These are phyloP conservation scores for Debaryomyces sp. DNA, from an alignment of 1,139 yeast species.

Conservation along the genomic window DNA sequence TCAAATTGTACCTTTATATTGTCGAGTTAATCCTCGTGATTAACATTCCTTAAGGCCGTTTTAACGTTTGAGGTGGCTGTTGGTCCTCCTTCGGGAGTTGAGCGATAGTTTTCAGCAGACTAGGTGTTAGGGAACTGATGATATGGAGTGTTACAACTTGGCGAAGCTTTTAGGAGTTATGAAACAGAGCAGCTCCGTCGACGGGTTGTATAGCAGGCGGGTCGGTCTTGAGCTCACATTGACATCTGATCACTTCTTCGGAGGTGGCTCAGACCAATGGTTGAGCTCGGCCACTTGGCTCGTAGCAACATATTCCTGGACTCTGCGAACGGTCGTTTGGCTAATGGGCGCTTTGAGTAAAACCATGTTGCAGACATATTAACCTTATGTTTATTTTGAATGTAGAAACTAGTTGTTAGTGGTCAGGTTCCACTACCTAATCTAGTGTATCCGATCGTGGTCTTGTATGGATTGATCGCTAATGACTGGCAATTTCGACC, in stretches of 20 bases:
- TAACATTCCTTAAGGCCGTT: slow-evolving; percentile 27
- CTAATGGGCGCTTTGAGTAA: slow-evolving; percentile 84
- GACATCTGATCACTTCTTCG: slow-evolving; percentile 11
- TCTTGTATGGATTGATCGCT: not conserved
- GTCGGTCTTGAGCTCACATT: slow-evolving; percentile 69
- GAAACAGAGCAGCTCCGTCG: slow-evolving; percentile 87
- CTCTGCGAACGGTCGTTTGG: slow-evolving; percentile 81
- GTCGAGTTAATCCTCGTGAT: slow-evolving; percentile 20
- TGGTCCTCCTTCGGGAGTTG: slow-evolving; percentile 60
- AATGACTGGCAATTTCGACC: not conserved
- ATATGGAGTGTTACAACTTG: slow-evolving; percentile 10
- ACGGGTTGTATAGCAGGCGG: slow-evolving; percentile 71
- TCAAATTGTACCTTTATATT: slow-evolving; percentile 16
- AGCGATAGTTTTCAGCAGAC: slow-evolving; percentile 40
- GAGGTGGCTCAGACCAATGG: slow-evolving; percentile 17
- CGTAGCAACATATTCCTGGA: slow-evolving; percentile 90
- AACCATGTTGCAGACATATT: slow-evolving; percentile 89
- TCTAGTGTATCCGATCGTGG: not conserved
- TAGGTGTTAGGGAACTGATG: slow-evolving; percentile 27
- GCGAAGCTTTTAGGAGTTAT: slow-evolving; percentile 34
- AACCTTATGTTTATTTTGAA: not conserved
- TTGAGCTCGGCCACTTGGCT: slow-evolving; percentile 59
- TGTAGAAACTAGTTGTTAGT: not conserved
- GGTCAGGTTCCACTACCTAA: not conserved
- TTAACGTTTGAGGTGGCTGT: slow-evolving; percentile 26